Evolutionary conservation across 768 basidiomycete species (phyloP).

Genomic region (Collybiopsis luxurians): DNA sequence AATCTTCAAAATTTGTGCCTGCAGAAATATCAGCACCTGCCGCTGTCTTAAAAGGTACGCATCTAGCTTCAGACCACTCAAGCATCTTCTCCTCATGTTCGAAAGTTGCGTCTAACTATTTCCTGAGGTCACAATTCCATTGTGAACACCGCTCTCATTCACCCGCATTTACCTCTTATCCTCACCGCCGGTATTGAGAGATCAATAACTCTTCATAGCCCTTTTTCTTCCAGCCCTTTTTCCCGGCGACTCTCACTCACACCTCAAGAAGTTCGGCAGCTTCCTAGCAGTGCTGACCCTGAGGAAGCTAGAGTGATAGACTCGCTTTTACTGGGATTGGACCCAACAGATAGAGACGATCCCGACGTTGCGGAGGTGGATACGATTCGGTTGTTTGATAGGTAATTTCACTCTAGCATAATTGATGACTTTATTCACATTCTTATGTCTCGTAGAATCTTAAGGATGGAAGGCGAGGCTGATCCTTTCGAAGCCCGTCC

Average conservation of each 20-base stretch:
- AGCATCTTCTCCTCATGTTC: too few species aligned
- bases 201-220: slow-evolving; percentile 65
- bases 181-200: slow-evolving; percentile 75
- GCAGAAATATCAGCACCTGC: slow-evolving; percentile 61
- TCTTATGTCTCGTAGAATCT: too few species aligned
- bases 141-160: slow-evolving; percentile 70
- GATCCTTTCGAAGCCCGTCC: slow-evolving; percentile 45
- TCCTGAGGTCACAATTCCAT: slow-evolving; percentile 69
- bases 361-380: slow-evolving; percentile 34
- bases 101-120: not conserved
- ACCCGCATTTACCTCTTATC: slow-evolving; percentile 65
- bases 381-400: slow-evolving; percentile 69
- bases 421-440: not conserved
- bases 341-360: slow-evolving; percentile 22
- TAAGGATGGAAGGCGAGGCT: slow-evolving; percentile 52
- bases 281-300: slow-evolving; percentile 28
- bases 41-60: slow-evolving; percentile 54
- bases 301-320: slow-evolving; percentile 33
- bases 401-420: too few species aligned
- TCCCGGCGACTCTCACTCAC: slow-evolving; percentile 45
- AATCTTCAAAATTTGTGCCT: slow-evolving; percentile 51
- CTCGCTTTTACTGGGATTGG: slow-evolving; percentile 29
- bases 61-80: not conserved
- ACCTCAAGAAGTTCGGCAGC: slow-evolving; percentile 42
- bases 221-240: slow-evolving; percentile 54